Percentiles rank a stretch among this genome's conserved stretches.
phyloP scores from a whole-genome alignment of 2,329 filamentous ascomycete species.

The Raffaelea albimanens region DNA sequence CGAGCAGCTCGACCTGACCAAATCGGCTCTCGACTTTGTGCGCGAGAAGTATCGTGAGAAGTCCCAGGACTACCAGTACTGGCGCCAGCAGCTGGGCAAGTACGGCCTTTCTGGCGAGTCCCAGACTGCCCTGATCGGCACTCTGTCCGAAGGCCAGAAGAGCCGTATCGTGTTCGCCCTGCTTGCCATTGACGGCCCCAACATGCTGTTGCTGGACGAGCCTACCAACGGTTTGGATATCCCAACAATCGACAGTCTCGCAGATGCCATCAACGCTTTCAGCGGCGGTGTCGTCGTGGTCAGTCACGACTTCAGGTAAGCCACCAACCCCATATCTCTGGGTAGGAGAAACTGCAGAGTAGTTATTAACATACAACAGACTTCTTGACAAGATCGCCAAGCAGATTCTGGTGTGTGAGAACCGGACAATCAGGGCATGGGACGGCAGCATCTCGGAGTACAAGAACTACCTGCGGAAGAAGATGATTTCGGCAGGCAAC shows the following conservation, averaged over 20 bases:
- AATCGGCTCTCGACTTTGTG: slow-evolving; percentile 95
- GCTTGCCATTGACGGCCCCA: slow-evolving; percentile 87
- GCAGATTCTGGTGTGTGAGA: slow-evolving; percentile 98
- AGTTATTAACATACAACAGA: slow-evolving; percentile 34
- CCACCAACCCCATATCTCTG: slow-evolving; percentile 3
- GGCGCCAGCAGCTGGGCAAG: slow-evolving; percentile 91
- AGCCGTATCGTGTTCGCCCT: slow-evolving; percentile 96
- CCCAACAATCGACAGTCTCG: slow-evolving; percentile 93
- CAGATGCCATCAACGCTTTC: slow-evolving; percentile 94
- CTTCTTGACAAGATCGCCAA: slow-evolving; percentile 99
- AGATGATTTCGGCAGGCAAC: slow-evolving; percentile 85
- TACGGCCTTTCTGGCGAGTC: slow-evolving; percentile 90
- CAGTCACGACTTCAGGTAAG: slow-evolving; percentile 96
- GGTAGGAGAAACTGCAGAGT: too few species aligned
- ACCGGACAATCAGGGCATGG: slow-evolving; percentile 88
- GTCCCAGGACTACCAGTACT: slow-evolving; percentile 98
- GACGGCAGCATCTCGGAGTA: slow-evolving; percentile 84
- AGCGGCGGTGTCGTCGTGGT: slow-evolving; percentile 96
- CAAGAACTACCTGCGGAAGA: slow-evolving; percentile 98
- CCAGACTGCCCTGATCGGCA: slow-evolving; percentile 96
- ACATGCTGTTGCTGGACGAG: slow-evolving; percentile 97
- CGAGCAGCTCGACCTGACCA: slow-evolving; percentile 96
- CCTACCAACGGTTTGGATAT: slow-evolving; percentile 99
- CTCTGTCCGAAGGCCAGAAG: slow-evolving; percentile 94
- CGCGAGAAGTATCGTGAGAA: slow-evolving; percentile 85